phyloP scores from a whole-genome alignment of 257 asterid species.

The Solanum stenotomum region DNA sequence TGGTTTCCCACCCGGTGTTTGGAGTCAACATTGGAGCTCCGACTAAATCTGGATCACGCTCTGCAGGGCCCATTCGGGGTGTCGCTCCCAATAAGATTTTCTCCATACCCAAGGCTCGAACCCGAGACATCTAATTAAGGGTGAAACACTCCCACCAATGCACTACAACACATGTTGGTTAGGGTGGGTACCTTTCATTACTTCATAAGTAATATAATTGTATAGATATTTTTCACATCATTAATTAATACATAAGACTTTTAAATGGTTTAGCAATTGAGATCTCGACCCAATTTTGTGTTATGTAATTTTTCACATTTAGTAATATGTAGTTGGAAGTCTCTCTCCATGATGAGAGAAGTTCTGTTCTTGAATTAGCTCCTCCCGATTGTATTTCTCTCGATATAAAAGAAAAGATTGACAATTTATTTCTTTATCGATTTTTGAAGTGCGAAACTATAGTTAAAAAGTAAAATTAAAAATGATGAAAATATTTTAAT shows the following conservation, averaged over 20 bases:
- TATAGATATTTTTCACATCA: background rate
- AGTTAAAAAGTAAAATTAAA: background rate
- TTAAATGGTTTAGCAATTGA: background rate
- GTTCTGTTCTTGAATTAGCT: too few species aligned
- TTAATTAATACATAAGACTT: background rate
- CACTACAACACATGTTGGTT: too few species aligned
- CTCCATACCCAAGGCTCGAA: too few species aligned
- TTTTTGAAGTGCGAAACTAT: rapidly evolving
- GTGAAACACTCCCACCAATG: too few species aligned
- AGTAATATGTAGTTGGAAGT: background rate
- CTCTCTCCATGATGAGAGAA: background rate
- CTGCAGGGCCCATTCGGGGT: too few species aligned
- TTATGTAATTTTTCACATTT: background rate
- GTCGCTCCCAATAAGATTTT: too few species aligned
- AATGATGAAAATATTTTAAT: background rate
- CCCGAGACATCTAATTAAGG: rapidly evolving
- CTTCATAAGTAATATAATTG: background rate
- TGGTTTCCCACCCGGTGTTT: rapidly evolving
- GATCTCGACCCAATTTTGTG: background rate
- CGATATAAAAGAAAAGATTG: too few species aligned
- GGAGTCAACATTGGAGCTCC: too few species aligned
- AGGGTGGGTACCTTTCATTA: background rate
- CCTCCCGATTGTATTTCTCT: too few species aligned
- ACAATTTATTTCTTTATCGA: too few species aligned
- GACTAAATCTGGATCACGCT: too few species aligned